Conservation (phyloP, 164 flowering plant genomes). For the Amborella trichopoda region DNA sequence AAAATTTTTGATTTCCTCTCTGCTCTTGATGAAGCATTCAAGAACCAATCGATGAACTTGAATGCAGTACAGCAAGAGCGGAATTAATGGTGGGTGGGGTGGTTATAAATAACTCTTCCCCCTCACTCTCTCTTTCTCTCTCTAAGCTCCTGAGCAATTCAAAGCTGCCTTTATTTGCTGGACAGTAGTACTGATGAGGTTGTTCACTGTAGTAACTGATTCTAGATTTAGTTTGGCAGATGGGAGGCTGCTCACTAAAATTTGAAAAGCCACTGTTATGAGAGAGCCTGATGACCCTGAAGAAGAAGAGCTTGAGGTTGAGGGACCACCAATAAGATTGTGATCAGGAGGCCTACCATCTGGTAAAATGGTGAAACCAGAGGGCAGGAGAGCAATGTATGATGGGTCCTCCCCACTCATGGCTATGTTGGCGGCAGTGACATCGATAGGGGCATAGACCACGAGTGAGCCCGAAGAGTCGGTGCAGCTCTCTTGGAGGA, state of each 20-base stretch:
- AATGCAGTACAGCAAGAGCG: slow-evolving; percentile 20
- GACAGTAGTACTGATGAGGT: slow-evolving; percentile 66
- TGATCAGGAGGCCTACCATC: slow-evolving; percentile 30
- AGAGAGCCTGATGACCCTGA: slow-evolving; percentile 44
- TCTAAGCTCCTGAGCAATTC: slow-evolving; percentile 23
- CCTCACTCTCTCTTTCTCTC: no score
- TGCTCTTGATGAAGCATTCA: slow-evolving; percentile 49
- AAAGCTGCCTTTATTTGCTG: slow-evolving; percentile 71
- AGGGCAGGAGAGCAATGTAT: slow-evolving; percentile 61
- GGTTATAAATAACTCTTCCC: no score
- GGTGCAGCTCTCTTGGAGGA: slow-evolving; percentile 79
- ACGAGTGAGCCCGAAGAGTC: slow-evolving; percentile 67
- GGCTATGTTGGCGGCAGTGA: slow-evolving; percentile 54
- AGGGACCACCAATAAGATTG: background rate
- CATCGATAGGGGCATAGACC: slow-evolving; percentile 63
- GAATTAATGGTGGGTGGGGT: no score
- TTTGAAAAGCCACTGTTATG: slow-evolving; percentile 70
- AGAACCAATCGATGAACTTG: slow-evolving; percentile 30
- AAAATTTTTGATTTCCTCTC: slow-evolving; percentile 7
- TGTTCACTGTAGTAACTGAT: slow-evolving; percentile 62
- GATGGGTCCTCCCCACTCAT: slow-evolving; percentile 81
- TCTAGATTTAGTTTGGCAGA: slow-evolving; percentile 54
- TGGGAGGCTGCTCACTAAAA: slow-evolving; percentile 66
- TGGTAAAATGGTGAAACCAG: slow-evolving; percentile 65
- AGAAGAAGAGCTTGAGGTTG: background rate